phyloP scores from a whole-genome alignment of 441 rosid species.

The California macrophylla region DNA sequence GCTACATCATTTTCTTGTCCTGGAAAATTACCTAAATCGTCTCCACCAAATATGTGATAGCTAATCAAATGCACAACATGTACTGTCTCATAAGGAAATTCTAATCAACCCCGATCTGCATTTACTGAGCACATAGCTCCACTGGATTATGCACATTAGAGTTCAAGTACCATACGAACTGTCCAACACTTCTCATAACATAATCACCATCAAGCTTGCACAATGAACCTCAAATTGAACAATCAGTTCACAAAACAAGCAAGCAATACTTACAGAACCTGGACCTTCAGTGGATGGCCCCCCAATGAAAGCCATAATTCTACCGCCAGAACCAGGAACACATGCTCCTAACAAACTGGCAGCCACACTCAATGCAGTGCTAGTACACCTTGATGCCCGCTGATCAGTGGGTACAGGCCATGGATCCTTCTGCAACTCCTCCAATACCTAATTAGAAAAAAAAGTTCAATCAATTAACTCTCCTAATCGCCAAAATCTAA shows the following conservation, averaged over 20 bases:
- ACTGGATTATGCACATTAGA: no score
- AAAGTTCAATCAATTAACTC: background rate
- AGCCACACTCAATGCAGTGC: background rate
- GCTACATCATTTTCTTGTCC: background rate
- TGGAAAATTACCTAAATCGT: background rate
- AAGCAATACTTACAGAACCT: background rate
- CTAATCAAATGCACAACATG: background rate
- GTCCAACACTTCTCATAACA: no score
- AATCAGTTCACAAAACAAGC: background rate
- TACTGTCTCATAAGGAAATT: no score
- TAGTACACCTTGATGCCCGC: background rate
- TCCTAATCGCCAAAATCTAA: background rate
- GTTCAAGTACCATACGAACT: no score
- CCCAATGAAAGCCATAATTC: constrained; percentile 1
- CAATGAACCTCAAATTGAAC: background rate
- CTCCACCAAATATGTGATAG: background rate
- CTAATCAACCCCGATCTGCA: no score
- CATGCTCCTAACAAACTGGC: background rate
- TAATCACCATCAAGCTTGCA: background rate
- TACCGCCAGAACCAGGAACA: background rate
- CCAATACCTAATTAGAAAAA: background rate
- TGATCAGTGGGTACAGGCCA: background rate
- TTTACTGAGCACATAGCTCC: no score
- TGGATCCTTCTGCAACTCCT: constrained; percentile 1
- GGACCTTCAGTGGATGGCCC: constrained; percentile 1